Evolutionary conservation across 495 filamentous ascomycete genomes (phyloP).

Genomic region (Bryoglossum gracile): DNA sequence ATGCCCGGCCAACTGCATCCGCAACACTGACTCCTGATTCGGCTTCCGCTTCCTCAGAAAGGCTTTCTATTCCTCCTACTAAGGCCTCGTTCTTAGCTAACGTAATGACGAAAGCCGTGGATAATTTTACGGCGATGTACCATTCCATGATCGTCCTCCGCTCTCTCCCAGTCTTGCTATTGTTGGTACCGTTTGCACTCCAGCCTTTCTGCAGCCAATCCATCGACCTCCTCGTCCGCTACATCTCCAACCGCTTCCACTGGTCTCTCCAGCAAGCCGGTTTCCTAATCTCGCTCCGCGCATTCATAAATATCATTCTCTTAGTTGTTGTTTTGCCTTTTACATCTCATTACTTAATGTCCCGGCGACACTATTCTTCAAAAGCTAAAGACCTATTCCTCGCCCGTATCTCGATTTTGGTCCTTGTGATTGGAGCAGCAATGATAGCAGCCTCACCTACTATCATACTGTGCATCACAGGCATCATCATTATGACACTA

Average conservation of each 20-base stretch:
- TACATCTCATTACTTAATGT: slow-evolving; percentile 28
- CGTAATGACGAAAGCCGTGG: not conserved
- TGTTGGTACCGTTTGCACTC: slow-evolving; percentile 10
- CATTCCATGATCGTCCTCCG: slow-evolving; percentile 2
- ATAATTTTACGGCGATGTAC: not conserved
- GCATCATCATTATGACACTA: slow-evolving; percentile 28
- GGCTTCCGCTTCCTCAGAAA: too few relatives aligned
- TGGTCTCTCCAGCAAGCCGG: slow-evolving; percentile 45
- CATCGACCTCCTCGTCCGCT: slow-evolving; percentile 35
- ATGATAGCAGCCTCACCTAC: slow-evolving; percentile 25
- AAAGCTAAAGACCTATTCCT: slow-evolving; percentile 46
- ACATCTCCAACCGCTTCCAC: slow-evolving; percentile 46
- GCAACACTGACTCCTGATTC: not conserved
- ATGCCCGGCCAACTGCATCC: not conserved
- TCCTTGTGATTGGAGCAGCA: slow-evolving; percentile 40
- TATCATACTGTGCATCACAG: slow-evolving; percentile 24
- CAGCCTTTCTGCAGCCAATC: slow-evolving; percentile 1
- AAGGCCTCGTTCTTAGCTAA: too few relatives aligned
- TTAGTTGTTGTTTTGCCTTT: slow-evolving; percentile 40
- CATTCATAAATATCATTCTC: slow-evolving; percentile 40
- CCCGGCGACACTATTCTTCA: slow-evolving; percentile 20
- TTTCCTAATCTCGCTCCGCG: slow-evolving; percentile 44
- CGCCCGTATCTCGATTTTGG: slow-evolving; percentile 39
- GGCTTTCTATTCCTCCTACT: too few relatives aligned
- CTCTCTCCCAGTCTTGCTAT: slow-evolving; percentile 4